These are phyloP conservation scores for Boletus pseudo-olivaceus DNA, from an alignment of 768 basidiomycete genomes.

Conservation along the genomic window DNA sequence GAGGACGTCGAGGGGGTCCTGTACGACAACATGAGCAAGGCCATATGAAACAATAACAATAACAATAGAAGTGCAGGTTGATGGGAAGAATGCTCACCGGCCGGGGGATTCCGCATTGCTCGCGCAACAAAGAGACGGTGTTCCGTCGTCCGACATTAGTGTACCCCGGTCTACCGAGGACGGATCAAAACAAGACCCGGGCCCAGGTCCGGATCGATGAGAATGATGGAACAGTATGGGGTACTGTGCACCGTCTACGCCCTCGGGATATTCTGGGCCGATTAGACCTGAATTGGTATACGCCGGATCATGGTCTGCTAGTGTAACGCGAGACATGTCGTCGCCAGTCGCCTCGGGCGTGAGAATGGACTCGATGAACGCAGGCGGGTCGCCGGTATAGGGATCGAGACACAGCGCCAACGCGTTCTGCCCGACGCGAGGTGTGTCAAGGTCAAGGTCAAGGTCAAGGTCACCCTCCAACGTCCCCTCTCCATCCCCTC, in stretches of 20 bases:
- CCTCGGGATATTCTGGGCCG: neutral
- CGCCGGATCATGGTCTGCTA: neutral
- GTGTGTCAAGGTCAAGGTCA: neutral
- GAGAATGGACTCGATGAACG: slow-evolving; percentile 15
- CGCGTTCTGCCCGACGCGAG: neutral
- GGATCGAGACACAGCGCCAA: neutral
- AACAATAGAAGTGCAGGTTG: neutral
- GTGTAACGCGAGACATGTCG: neutral
- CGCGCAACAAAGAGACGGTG: no score
- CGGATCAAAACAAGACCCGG: neutral
- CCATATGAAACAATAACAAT: neutral
- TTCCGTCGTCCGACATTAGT: neutral
- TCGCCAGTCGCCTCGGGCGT: neutral
- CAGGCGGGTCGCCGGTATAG: slow-evolving; percentile 54
- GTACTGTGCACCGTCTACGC: neutral
- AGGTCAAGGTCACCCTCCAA: neutral
- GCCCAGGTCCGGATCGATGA: neutral
- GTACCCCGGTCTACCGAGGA: neutral
- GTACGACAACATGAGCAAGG: neutral
- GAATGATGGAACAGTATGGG: neutral
- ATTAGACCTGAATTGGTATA: neutral
- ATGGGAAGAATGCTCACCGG: neutral
- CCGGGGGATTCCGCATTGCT: neutral
- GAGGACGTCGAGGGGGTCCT: slow-evolving; percentile 7
- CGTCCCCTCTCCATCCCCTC: no score